A percentile compares a stretch with the other conserved stretches of the same genome.
Evolutionary conservation across 306 rosid genomes (phyloP).

Genomic region (Argentina anserina): DNA sequence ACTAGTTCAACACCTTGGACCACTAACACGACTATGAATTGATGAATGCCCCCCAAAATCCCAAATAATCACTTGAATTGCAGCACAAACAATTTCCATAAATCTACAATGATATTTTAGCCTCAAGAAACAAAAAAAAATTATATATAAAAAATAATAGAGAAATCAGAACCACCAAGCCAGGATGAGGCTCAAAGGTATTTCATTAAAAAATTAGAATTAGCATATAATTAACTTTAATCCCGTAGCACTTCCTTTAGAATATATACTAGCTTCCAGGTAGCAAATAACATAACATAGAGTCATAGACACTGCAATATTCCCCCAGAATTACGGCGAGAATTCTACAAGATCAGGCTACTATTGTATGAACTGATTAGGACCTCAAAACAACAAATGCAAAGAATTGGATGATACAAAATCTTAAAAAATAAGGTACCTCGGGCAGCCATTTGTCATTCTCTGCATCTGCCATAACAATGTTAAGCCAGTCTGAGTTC

Average conservation of each 20-base stretch:
- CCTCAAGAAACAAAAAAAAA: too few relatives aligned
- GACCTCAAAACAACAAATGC: not conserved
- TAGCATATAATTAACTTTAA: not conserved
- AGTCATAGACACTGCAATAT: not conserved
- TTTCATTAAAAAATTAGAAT: not conserved
- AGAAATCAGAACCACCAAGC: too few relatives aligned
- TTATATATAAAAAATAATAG: too few relatives aligned
- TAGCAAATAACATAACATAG: not conserved
- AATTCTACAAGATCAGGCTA: not conserved
- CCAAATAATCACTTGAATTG: not conserved
- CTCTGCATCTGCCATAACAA: conserved; percentile 94
- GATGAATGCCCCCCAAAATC: not conserved
- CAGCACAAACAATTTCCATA: not conserved
- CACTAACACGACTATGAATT: not conserved
- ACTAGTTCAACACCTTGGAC: not conserved
- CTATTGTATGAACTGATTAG: not conserved
- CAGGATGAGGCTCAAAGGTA: not conserved
- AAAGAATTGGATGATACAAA: not conserved
- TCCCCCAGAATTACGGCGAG: not conserved
- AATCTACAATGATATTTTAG: not conserved
- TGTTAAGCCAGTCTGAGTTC: conserved; percentile 67
- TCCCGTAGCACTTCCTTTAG: not conserved
- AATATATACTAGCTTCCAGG: not conserved
- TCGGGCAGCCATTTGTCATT: conserved; percentile 82
- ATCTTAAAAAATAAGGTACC: conserved; percentile 19